phyloP scores from a whole-genome alignment of 1,284 basidiomycete species.

The Fomitopsis betulina region DNA sequence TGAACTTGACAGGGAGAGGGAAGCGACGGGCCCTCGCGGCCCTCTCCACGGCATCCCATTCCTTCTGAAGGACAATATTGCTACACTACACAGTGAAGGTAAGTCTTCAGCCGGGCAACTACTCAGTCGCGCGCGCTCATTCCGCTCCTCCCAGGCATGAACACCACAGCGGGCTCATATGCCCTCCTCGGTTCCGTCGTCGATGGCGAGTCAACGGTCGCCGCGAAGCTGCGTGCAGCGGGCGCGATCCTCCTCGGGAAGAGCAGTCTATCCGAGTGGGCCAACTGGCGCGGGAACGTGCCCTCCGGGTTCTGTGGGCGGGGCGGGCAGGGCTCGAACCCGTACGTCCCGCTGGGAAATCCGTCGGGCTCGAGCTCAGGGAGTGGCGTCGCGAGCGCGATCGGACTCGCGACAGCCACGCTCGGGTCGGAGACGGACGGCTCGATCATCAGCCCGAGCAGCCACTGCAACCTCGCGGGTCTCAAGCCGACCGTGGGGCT shows the following conservation, averaged over 20 bases:
- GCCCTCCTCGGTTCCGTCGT: slow-evolving; percentile 53
- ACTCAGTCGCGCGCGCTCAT: too few relatives aligned
- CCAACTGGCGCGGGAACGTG: slow-evolving; percentile 51
- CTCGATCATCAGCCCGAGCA: slow-evolving; percentile 48
- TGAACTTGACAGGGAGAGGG: slow-evolving; percentile 50
- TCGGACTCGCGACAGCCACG: slow-evolving; percentile 55
- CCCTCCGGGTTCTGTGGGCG: slow-evolving; percentile 64
- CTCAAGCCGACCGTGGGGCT: slow-evolving; percentile 50
- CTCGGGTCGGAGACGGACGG: slow-evolving; percentile 68
- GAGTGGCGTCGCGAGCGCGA: slow-evolving; percentile 55
- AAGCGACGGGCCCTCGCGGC: slow-evolving; percentile 40
- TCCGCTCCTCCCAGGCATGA: slow-evolving; percentile 44
- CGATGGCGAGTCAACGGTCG: slow-evolving; percentile 58
- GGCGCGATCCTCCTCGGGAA: slow-evolving; percentile 72
- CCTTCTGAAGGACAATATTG: slow-evolving; percentile 70
- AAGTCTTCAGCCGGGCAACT: too few relatives aligned
- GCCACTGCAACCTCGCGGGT: slow-evolving; percentile 42
- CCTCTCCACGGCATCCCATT: slow-evolving; percentile 68
- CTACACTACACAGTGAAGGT: slow-evolving; percentile 33
- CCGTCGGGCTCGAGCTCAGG: slow-evolving; percentile 67
- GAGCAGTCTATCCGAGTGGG: slow-evolving; percentile 60
- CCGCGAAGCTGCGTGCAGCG: slow-evolving; percentile 53
- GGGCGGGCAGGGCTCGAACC: slow-evolving; percentile 57
- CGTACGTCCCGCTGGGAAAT: slow-evolving; percentile 57
- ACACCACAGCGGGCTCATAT: slow-evolving; percentile 60